Evolutionary conservation across 306 rosid species (phyloP).

Genomic region (Cicer cuneatum): DNA sequence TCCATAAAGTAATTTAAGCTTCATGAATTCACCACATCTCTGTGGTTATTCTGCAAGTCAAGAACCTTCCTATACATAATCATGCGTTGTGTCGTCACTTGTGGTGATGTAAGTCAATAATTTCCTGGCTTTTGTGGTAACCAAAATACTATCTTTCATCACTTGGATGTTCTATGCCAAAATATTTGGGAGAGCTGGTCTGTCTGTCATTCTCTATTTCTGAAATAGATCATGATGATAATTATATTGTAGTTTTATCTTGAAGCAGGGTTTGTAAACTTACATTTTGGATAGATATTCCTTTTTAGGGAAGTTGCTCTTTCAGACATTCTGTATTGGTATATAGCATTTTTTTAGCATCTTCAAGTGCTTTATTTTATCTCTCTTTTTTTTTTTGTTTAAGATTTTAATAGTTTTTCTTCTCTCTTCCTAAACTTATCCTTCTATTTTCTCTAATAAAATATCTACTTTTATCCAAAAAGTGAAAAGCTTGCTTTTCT

Average conservation of each 20-base stretch:
- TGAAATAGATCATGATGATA: conserved; percentile 2
- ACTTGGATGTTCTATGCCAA: conserved; percentile 8
- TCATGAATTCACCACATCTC: background rate
- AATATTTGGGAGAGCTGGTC: background rate
- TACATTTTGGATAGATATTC: background rate
- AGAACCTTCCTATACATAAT: conserved; percentile 11
- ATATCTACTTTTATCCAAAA: background rate
- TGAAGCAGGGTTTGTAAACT: background rate
- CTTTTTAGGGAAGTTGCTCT: conserved; percentile 13
- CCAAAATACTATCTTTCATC: background rate
- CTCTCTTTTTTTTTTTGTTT: background rate
- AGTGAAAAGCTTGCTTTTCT: background rate
- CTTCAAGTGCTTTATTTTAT: background rate
- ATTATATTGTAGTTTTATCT: background rate
- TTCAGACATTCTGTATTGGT: background rate
- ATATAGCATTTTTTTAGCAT: background rate
- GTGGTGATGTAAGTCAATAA: background rate
- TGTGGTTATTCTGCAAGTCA: conserved; percentile 4
- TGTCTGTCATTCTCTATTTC: background rate
- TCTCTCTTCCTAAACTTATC: background rate
- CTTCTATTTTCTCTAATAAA: background rate
- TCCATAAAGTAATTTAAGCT: conserved; percentile 4
- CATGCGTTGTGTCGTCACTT: background rate
- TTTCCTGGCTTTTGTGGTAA: background rate
- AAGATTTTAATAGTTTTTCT: background rate